Percentiles rank a stretch among this genome's conserved stretches.
Conservation (phyloP, 2,329 filamentous ascomycete genomes). For the Pseudofabraea citricarpa region DNA sequence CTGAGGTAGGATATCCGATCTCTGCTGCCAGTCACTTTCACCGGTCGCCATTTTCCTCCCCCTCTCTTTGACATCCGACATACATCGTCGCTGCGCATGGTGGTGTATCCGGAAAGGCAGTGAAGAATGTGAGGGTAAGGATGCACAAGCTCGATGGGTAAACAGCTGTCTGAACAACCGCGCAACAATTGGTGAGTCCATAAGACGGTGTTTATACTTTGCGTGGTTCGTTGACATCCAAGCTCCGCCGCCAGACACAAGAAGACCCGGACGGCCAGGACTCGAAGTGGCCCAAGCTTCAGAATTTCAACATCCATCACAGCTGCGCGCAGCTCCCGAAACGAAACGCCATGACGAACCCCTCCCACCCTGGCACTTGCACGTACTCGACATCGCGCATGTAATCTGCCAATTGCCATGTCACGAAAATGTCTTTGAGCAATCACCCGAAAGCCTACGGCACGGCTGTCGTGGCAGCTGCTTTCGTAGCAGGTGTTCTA, state of each 20-base stretch:
- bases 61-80: constrained; percentile 12
- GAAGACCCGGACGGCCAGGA: constrained; percentile 10
- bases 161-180: constrained; percentile 85
- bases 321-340: neutral
- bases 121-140: constrained; percentile 37
- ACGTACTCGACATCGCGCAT: no score
- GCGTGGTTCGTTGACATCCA: constrained; percentile 4
- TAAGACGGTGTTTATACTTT: constrained; percentile 32
- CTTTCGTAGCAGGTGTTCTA: constrained; percentile 74
- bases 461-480: constrained; percentile 60
- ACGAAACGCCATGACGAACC: constrained; percentile 6
- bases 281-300: constrained; percentile 34
- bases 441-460: constrained; percentile 59
- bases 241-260: constrained; percentile 9
- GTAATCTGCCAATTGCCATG: no score
- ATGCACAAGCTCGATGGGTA: constrained; percentile 62
- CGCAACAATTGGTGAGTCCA: constrained; percentile 78
- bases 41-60: constrained; percentile 26
- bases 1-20: constrained; percentile 66
- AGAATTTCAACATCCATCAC: neutral
- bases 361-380: no score
- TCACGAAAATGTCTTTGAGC: constrained; percentile 56
- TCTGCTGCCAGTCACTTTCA: constrained; percentile 81
- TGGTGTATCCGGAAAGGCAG: constrained; percentile 27
- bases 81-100: constrained; percentile 32